These are phyloP conservation scores for Pascua guehoae DNA, from an alignment of 1,284 basidiomycete species.

Conservation along the genomic window DNA sequence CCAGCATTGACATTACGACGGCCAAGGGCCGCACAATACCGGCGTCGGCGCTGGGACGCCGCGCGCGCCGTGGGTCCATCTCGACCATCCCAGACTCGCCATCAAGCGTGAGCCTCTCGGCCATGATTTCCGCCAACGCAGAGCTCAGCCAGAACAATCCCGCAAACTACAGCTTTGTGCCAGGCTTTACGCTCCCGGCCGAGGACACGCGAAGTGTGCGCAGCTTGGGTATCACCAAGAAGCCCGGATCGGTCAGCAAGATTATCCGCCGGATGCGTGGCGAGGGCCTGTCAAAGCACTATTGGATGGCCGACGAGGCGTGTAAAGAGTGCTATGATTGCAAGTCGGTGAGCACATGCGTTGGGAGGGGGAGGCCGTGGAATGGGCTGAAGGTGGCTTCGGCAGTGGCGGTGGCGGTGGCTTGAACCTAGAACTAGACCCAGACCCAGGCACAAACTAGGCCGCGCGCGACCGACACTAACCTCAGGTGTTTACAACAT, in stretches of 20 bases:
- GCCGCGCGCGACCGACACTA: constrained; percentile 65
- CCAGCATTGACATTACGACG: constrained; percentile 11
- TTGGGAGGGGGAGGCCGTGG: background rate
- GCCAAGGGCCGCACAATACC: constrained; percentile 6
- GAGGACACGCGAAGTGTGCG: constrained; percentile 47
- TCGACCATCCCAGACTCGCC: constrained; percentile 46
- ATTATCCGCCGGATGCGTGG: constrained; percentile 81
- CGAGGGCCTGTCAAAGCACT: constrained; percentile 64
- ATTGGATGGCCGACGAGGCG: constrained; percentile 97
- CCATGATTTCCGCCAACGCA: constrained; percentile 40
- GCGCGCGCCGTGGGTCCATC: constrained; percentile 37
- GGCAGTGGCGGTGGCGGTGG: too few species aligned
- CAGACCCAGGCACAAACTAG: too few species aligned
- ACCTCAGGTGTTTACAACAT: constrained; percentile 85
- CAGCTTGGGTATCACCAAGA: constrained; percentile 54
- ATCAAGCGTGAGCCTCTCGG: constrained; percentile 39
- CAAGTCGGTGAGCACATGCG: constrained; percentile 49
- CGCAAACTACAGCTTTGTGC: constrained; percentile 34
- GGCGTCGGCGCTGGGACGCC: constrained; percentile 7
- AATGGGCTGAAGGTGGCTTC: background rate
- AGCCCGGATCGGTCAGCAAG: constrained; percentile 77
- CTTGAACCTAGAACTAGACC: too few species aligned
- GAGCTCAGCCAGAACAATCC: constrained; percentile 39
- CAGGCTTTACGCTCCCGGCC: constrained; percentile 43
- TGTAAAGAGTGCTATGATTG: constrained; percentile 95